phyloP scores from a whole-genome alignment of 495 filamentous ascomycete genomes.

The Aspergillus coremiiformis region DNA sequence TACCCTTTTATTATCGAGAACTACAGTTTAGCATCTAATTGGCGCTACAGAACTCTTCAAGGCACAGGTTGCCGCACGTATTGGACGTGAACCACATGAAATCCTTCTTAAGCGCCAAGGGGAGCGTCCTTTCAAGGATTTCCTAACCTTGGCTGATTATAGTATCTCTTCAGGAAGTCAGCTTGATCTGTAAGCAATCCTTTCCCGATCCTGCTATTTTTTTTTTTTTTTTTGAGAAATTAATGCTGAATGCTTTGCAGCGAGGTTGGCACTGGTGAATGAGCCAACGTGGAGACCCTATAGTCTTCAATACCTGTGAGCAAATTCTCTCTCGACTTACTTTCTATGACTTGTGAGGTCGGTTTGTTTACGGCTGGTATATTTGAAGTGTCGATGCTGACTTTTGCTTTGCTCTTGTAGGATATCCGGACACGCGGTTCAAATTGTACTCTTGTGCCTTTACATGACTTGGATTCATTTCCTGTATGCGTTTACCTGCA shows the following conservation, averaged over 20 bases:
- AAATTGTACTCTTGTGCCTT: slow-evolving; percentile 7
- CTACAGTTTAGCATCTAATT: slow-evolving; percentile 8
- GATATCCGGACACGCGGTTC: neutral
- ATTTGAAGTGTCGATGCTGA: neutral
- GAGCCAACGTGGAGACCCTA: slow-evolving; percentile 20
- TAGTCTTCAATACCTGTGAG: neutral
- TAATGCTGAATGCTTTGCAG: slow-evolving; percentile 24
- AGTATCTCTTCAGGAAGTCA: slow-evolving; percentile 80
- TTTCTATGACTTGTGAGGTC: neutral
- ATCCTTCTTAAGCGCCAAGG: slow-evolving; percentile 88
- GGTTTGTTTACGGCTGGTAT: neutral
- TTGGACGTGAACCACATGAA: slow-evolving; percentile 81
- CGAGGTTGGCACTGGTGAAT: slow-evolving; percentile 74
- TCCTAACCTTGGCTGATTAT: slow-evolving; percentile 80
- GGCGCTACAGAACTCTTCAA: slow-evolving; percentile 63
- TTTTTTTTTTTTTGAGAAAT: too few relatives aligned
- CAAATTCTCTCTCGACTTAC: neutral
- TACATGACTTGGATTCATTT: slow-evolving; percentile 3
- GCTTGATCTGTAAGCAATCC: slow-evolving; percentile 58
- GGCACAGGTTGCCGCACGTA: slow-evolving; percentile 75
- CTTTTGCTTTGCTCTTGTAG: neutral
- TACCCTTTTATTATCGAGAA: neutral
- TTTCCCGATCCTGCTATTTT: neutral
- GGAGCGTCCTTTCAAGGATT: slow-evolving; percentile 85
- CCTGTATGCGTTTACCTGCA: neutral